phyloP scores from a whole-genome alignment of 139 green algal species.

The Eudorina sp. region DNA sequence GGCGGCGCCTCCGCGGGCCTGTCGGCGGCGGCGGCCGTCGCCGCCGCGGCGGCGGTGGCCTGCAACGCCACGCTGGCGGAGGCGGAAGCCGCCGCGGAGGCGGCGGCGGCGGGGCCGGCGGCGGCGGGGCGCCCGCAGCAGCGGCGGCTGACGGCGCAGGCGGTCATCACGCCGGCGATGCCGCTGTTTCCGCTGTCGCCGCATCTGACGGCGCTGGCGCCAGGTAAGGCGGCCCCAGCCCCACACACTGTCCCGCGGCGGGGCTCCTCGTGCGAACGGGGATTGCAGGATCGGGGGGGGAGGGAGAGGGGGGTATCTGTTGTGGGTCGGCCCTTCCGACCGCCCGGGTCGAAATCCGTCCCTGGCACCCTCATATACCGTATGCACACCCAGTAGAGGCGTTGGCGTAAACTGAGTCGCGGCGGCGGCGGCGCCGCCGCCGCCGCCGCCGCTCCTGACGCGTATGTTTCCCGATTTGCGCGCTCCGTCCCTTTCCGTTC shows the following conservation, averaged over 20 bases:
- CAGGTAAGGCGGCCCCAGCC: conserved; percentile 4
- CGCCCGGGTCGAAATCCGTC: too few relatives aligned
- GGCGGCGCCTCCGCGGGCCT: not conserved
- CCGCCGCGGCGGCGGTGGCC: not conserved
- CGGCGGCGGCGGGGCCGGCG: not conserved
- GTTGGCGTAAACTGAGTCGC: too few relatives aligned
- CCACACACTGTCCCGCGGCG: too few relatives aligned
- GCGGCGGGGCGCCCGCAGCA: not conserved
- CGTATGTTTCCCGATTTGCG: too few relatives aligned
- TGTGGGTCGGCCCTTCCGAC: too few relatives aligned
- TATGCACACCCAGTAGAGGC: too few relatives aligned
- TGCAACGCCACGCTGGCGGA: not conserved
- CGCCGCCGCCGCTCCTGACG: too few relatives aligned
- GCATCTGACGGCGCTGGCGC: conserved; percentile 20
- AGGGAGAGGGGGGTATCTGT: not conserved
- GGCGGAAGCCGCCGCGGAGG: not conserved
- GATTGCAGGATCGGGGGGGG: not conserved
- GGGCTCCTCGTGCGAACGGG: not conserved
- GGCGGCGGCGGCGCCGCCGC: too few relatives aligned
- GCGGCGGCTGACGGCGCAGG: not conserved
- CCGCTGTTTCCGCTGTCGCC: conserved; percentile 31
- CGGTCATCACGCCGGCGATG: not conserved
- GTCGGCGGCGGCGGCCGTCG: not conserved
- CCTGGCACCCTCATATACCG: too few relatives aligned
- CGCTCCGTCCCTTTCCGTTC: too few relatives aligned